A percentile compares a stretch with the other conserved stretches of the same genome.
These are phyloP conservation scores for Diplosphaera chodatii DNA, from an alignment of 139 green algal genomes.

Conservation along the genomic window DNA sequence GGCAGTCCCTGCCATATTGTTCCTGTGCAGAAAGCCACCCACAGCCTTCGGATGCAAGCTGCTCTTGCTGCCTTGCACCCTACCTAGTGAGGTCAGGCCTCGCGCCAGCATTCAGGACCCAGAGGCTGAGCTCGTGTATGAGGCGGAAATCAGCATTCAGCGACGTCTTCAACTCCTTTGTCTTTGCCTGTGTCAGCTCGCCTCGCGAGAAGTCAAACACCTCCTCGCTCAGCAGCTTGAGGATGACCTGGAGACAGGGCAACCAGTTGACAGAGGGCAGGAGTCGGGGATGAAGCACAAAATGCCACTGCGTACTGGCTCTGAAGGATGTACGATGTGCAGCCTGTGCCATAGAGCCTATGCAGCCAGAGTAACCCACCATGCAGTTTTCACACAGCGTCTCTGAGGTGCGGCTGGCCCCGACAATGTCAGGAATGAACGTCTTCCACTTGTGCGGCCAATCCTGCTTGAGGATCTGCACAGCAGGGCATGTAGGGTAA, in stretches of 20 bases:
- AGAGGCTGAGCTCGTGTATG: slow-evolving; percentile 94
- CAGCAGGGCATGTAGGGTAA: too few species aligned
- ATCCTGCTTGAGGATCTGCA: slow-evolving; percentile 86
- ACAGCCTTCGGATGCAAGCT: too few species aligned
- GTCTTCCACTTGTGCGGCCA: slow-evolving; percentile 86
- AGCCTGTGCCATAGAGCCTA: too few species aligned
- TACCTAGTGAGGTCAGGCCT: slow-evolving; percentile 26
- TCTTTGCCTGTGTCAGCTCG: slow-evolving; percentile 92
- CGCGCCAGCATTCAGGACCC: slow-evolving; percentile 72
- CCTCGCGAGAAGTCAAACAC: slow-evolving; percentile 97
- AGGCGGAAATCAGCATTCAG: slow-evolving; percentile 93
- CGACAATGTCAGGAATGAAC: slow-evolving; percentile 95
- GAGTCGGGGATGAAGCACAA: too few species aligned
- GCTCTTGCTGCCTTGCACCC: too few species aligned
- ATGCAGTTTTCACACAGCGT: slow-evolving; percentile 98
- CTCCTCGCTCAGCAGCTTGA: slow-evolving; percentile 94
- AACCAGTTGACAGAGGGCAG: too few species aligned
- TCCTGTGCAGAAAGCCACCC: too few species aligned
- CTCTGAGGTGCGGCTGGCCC: slow-evolving; percentile 84
- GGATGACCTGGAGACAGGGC: slow-evolving; percentile 71
- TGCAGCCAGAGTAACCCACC: too few species aligned
- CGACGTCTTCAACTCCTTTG: slow-evolving; percentile 88
- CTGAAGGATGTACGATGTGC: too few species aligned
- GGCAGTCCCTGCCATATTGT: too few species aligned
- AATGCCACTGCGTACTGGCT: too few species aligned